phyloP scores from a whole-genome alignment of 2,329 filamentous ascomycete species.

The Furcasterigmium furcatum region DNA sequence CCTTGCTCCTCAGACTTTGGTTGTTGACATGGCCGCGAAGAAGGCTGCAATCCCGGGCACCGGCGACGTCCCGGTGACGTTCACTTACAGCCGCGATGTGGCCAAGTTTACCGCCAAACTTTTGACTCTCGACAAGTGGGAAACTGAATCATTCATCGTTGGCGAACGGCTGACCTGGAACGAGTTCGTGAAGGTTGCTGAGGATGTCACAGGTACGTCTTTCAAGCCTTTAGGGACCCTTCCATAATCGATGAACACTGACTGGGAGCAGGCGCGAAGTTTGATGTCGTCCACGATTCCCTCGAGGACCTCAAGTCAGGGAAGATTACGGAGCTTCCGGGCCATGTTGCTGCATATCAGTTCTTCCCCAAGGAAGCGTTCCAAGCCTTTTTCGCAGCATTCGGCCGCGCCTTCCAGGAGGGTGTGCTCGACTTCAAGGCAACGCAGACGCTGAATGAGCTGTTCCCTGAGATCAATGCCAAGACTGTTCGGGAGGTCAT shows the following conservation, averaged over 20 bases:
- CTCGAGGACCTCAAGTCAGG: slow-evolving; percentile 23
- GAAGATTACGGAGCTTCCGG: slow-evolving; percentile 20
- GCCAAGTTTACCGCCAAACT: slow-evolving; percentile 36
- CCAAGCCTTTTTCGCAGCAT: slow-evolving; percentile 3
- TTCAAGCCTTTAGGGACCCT: neutral
- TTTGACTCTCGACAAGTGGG: slow-evolving; percentile 34
- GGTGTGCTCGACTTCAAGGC: no score
- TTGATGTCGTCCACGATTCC: slow-evolving; percentile 27
- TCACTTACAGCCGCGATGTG: slow-evolving; percentile 41
- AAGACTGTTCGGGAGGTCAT: no score
- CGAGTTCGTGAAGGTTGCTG: slow-evolving; percentile 28
- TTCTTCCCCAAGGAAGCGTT: slow-evolving; percentile 9
- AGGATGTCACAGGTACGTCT: slow-evolving; percentile 27
- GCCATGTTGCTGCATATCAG: slow-evolving; percentile 6
- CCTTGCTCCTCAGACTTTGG: slow-evolving; percentile 15
- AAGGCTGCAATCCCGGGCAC: slow-evolving; percentile 27
- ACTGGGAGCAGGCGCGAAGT: slow-evolving; percentile 27
- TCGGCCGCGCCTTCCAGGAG: no score
- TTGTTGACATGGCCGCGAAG: slow-evolving; percentile 1
- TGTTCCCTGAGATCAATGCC: no score
- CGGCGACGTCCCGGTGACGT: slow-evolving; percentile 32
- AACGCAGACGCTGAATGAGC: no score
- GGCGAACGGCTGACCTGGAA: slow-evolving; percentile 32
- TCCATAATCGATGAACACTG: no score
- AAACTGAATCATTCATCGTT: slow-evolving; percentile 22